Conservation (phyloP, 495 filamentous ascomycete species). For the Aspergillus sclerotiicarbonarius region DNA sequence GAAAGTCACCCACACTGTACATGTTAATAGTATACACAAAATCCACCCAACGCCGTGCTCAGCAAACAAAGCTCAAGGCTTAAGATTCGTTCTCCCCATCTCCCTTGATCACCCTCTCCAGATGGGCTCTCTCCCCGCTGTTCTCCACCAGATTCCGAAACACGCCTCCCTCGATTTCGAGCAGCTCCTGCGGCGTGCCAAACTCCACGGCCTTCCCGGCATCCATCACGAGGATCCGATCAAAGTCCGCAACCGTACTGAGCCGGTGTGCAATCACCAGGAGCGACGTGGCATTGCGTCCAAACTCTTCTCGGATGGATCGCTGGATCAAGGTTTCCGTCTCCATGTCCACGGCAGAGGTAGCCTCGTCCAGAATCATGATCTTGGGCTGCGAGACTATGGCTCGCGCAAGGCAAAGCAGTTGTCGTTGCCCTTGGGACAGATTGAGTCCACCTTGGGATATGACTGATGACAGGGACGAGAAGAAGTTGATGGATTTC, state of each 20-base stretch:
- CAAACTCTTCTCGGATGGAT: constrained; percentile 77
- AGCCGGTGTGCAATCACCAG: constrained; percentile 88
- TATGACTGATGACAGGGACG: constrained; percentile 58
- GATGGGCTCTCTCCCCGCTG: constrained; percentile 65
- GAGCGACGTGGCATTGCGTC: constrained; percentile 63
- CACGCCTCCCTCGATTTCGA: constrained; percentile 54
- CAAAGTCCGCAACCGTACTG: constrained; percentile 83
- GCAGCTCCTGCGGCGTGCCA: constrained; percentile 66
- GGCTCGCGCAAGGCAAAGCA: constrained; percentile 83
- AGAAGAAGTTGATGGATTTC: constrained; percentile 63
- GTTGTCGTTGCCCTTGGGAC: constrained; percentile 84
- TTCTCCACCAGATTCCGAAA: constrained; percentile 74
- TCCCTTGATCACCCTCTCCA: constrained; percentile 53
- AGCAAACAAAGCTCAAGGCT: not conserved
- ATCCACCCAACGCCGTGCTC: not conserved
- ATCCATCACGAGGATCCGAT: constrained; percentile 77
- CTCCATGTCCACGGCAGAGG: constrained; percentile 82
- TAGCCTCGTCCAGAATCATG: constrained; percentile 89
- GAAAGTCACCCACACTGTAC: not conserved
- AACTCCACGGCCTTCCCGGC: constrained; percentile 73
- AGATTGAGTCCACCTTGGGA: constrained; percentile 77
- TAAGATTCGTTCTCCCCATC: not conserved
- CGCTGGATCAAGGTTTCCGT: constrained; percentile 82
- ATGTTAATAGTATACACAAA: not conserved
- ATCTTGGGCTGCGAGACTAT: constrained; percentile 78